These are phyloP conservation scores for Aspergillus awamori DNA, from an alignment of 2,329 filamentous ascomycete genomes.

Conservation along the genomic window DNA sequence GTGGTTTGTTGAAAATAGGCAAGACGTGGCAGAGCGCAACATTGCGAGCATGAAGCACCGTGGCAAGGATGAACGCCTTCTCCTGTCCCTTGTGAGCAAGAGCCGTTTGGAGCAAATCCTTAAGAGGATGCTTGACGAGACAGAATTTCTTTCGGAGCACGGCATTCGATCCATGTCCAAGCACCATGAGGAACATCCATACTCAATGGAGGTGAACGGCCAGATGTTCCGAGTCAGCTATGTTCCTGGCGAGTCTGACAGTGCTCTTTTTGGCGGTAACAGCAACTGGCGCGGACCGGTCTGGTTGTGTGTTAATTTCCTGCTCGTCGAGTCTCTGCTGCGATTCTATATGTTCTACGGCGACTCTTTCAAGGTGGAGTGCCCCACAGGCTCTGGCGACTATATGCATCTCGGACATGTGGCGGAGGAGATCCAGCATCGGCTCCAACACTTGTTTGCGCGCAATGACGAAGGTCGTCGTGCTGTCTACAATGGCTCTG, in stretches of 20 bases:
- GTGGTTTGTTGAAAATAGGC: slow-evolving; percentile 89
- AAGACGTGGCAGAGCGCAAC: slow-evolving; percentile 86
- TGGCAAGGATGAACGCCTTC: slow-evolving; percentile 84
- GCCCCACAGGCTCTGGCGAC: slow-evolving; percentile 88
- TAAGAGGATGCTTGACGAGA: slow-evolving; percentile 87
- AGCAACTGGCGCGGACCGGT: slow-evolving; percentile 97
- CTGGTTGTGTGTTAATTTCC: slow-evolving; percentile 94
- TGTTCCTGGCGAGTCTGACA: slow-evolving; percentile 94
- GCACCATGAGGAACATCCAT: slow-evolving; percentile 85
- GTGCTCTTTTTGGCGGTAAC: slow-evolving; percentile 91
- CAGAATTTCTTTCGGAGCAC: slow-evolving; percentile 87
- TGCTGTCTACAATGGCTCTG: slow-evolving; percentile 82
- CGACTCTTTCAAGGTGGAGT: slow-evolving; percentile 84
- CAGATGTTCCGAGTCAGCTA: slow-evolving; percentile 87
- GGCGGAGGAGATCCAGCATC: slow-evolving; percentile 91
- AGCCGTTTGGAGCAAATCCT: slow-evolving; percentile 89
- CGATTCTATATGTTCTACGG: slow-evolving; percentile 97
- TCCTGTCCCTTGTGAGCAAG: slow-evolving; percentile 88
- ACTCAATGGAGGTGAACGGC: slow-evolving; percentile 93
- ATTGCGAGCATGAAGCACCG: slow-evolving; percentile 91
- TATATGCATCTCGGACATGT: slow-evolving; percentile 96
- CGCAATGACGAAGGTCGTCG: slow-evolving; percentile 81
- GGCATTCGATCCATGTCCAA: slow-evolving; percentile 92
- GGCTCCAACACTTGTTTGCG: slow-evolving; percentile 87
- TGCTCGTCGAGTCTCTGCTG: slow-evolving; percentile 91